These are phyloP conservation scores for Candida oleophila DNA, from an alignment of 805 yeast species.

Conservation along the genomic window DNA sequence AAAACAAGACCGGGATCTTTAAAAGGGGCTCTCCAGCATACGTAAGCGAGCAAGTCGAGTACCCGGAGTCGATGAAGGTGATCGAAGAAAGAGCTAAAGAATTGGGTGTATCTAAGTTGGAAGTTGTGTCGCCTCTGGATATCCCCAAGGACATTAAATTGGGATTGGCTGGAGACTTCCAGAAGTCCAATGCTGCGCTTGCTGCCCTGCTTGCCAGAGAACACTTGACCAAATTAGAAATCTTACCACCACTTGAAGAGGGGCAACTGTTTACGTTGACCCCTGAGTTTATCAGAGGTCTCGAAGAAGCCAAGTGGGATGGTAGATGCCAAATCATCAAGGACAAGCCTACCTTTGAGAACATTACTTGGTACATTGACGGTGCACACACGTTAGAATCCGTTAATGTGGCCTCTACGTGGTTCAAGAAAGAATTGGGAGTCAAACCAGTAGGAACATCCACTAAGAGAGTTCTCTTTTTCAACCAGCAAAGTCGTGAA, in stretches of 20 bases:
- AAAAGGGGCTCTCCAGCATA: slow-evolving; percentile 67
- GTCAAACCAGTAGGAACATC: slow-evolving; percentile 11
- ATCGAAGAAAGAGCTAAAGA: slow-evolving; percentile 70
- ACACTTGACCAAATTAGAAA: slow-evolving; percentile 53
- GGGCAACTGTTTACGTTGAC: slow-evolving; percentile 38
- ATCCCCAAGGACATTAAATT: slow-evolving; percentile 42
- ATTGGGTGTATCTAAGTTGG: slow-evolving; percentile 43
- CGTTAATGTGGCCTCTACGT: slow-evolving; percentile 71
- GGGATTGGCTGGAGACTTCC: slow-evolving; percentile 85
- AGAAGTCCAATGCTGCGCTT: slow-evolving; percentile 79
- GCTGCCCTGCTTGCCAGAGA: slow-evolving; percentile 71
- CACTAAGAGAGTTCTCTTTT: slow-evolving; percentile 57
- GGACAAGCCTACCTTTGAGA: slow-evolving; percentile 35
- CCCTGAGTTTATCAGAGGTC: slow-evolving; percentile 52
- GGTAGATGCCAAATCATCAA: slow-evolving; percentile 86
- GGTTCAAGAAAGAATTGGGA: slow-evolving; percentile 57
- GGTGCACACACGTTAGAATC: slow-evolving; percentile 97
- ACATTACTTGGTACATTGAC: slow-evolving; percentile 79
- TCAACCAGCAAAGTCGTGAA: slow-evolving; percentile 94
- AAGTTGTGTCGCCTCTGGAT: slow-evolving; percentile 45
- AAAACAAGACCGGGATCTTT: slow-evolving; percentile 96
- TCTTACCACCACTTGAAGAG: slow-evolving; percentile 15
- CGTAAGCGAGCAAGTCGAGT: slow-evolving; percentile 55
- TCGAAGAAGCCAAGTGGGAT: slow-evolving; percentile 79
- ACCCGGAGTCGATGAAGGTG: slow-evolving; percentile 52